Conservation (phyloP, 2,329 filamentous ascomycete genomes). For the Zymoseptoria crescenta region DNA sequence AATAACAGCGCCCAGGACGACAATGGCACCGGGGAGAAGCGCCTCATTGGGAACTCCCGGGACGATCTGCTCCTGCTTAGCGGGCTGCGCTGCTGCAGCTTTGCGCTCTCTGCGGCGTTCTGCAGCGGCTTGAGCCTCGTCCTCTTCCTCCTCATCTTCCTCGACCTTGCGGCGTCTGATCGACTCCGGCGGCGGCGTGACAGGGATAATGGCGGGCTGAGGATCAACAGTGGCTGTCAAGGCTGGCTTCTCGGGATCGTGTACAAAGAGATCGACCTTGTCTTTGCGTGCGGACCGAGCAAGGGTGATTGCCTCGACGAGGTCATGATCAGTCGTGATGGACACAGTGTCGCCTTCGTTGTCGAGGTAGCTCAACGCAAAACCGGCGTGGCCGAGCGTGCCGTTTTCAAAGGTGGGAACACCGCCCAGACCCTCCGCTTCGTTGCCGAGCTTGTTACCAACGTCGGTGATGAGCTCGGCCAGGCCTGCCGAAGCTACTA, state of each 20-base stretch:
- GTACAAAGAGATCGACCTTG: conserved; percentile 95
- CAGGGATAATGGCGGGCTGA: conserved; percentile 42
- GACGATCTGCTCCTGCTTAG: conserved; percentile 68
- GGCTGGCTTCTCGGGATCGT: conserved; percentile 84
- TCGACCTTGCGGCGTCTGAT: conserved; percentile 41
- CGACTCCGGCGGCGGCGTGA: conserved; percentile 46
- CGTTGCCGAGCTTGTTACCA: conserved; percentile 72
- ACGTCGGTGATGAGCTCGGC: conserved; percentile 70
- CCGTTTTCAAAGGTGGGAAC: conserved; percentile 70
- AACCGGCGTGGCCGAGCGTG: conserved; percentile 67
- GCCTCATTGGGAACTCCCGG: conserved; percentile 90
- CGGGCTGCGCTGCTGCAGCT: conserved; percentile 37
- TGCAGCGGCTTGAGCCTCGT: conserved; percentile 36
- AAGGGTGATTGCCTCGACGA: conserved; percentile 80
- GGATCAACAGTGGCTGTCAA: conserved; percentile 57
- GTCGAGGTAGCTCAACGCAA: conserved; percentile 90
- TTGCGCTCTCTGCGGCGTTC: conserved; percentile 26
- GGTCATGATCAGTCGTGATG: conserved; percentile 90
- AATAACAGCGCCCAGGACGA: conserved; percentile 90
- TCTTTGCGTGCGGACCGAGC: conserved; percentile 70
- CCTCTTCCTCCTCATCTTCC: conserved; percentile 49
- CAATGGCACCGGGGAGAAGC: conserved; percentile 85
- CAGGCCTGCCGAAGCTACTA: conserved; percentile 72
- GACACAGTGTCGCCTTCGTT: conserved; percentile 95
- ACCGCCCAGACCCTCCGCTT: conserved; percentile 78